Evolutionary conservation across 208 protist genomes (phyloP).

Genomic region (Crithidia mellificae): DNA sequence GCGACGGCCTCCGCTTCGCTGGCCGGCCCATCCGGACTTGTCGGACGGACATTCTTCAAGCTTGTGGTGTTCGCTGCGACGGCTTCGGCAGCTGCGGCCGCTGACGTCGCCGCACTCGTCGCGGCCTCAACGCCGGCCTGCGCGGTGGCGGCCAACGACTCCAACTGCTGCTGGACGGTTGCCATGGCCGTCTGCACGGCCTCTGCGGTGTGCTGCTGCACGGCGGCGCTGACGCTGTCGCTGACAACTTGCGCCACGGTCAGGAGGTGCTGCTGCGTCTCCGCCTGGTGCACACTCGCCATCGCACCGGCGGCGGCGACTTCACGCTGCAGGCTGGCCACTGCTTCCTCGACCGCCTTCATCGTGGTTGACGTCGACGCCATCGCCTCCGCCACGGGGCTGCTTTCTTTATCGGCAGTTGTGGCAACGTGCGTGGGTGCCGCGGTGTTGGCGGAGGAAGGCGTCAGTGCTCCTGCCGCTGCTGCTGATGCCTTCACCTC

Average conservation of each 20-base stretch:
- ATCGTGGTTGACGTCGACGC: conserved; percentile 6
- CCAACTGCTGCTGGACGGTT: conserved; percentile 30
- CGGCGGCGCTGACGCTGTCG: conserved; percentile 54
- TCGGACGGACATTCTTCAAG: too few species aligned
- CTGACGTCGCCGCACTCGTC: neutral
- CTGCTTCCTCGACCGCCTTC: conserved; percentile 18
- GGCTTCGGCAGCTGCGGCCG: conserved; percentile 4
- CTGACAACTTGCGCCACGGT: conserved; percentile 68
- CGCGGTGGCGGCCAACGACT: conserved; percentile 6
- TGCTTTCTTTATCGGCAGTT: neutral
- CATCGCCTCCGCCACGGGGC: neutral
- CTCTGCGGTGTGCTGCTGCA: conserved; percentile 36
- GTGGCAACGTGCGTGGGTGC: neutral
- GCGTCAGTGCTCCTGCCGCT: conserved; percentile 20
- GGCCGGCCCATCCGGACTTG: too few species aligned
- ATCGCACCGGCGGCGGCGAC: conserved; percentile 20
- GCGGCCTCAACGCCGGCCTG: conserved; percentile 9
- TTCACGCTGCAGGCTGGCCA: conserved; percentile 42
- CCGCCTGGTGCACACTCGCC: conserved; percentile 30
- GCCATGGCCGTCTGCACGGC: conserved; percentile 31
- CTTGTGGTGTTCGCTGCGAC: too few species aligned
- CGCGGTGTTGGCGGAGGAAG: neutral
- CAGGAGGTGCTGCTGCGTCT: conserved; percentile 50
- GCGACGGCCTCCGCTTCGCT: neutral
- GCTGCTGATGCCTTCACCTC: conserved; percentile 22